Evolutionary conservation across 345 rosid genomes (phyloP).

Genomic region (Euphorbia tirucalli): DNA sequence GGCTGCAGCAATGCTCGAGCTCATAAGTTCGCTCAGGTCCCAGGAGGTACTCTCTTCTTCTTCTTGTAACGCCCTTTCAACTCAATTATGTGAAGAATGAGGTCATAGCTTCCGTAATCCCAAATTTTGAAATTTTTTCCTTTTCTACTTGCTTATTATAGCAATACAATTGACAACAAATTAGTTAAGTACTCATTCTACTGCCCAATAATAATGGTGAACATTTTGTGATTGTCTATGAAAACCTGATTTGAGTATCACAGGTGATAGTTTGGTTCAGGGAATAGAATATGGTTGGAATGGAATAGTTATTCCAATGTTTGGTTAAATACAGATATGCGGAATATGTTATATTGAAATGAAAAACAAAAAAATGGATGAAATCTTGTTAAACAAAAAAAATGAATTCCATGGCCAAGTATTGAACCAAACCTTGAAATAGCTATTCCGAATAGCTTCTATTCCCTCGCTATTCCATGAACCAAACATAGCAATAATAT

Average conservation of each 20-base stretch:
- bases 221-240: neutral
- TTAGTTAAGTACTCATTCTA: neutral
- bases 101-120: neutral
- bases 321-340: too few species aligned
- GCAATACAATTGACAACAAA: neutral
- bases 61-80: neutral
- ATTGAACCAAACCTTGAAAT: too few species aligned
- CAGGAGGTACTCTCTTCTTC: slow-evolving; percentile 29
- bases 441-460: too few species aligned
- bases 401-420: too few species aligned
- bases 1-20: slow-evolving; percentile 41
- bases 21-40: slow-evolving; percentile 35
- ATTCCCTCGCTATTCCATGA: too few species aligned
- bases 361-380: too few species aligned
- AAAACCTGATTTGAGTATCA: neutral
- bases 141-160: neutral
- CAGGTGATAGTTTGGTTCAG: too few species aligned
- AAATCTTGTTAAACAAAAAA: too few species aligned
- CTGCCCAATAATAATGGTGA: neutral
- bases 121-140: neutral
- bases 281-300: too few species aligned
- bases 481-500: too few species aligned
- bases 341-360: too few species aligned
- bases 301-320: too few species aligned
- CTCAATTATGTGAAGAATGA: neutral